A percentile compares a stretch with the other conserved stretches of the same genome.
phyloP scores from a whole-genome alignment of 139 green algal species.

The Limnomonas spitsbergensis region DNA sequence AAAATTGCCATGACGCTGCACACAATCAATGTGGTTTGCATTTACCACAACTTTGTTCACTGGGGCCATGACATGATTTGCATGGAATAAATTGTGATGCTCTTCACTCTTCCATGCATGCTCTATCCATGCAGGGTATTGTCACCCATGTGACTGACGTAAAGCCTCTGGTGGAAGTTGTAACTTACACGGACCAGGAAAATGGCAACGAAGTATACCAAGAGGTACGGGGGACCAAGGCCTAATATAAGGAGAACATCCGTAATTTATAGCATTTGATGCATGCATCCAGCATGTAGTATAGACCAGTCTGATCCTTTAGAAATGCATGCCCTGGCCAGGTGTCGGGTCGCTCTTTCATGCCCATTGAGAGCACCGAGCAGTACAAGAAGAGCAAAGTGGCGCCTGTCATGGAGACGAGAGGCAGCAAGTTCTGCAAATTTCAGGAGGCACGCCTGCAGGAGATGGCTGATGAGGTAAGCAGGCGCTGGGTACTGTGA shows the following conservation, averaged over 20 bases:
- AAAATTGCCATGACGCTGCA: too few species aligned
- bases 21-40: too few species aligned
- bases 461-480: conserved; percentile 52
- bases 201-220: conserved; percentile 93
- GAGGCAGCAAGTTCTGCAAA: conserved; percentile 89
- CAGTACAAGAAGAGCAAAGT: conserved; percentile 36
- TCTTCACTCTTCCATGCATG: too few species aligned
- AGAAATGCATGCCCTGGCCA: neutral
- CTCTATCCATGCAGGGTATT: too few species aligned
- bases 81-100: too few species aligned
- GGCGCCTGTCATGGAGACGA: conserved; percentile 61
- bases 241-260: neutral
- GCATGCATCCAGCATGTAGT: too few species aligned
- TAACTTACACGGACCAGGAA: conserved; percentile 91
- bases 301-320: too few species aligned
- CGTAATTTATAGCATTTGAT: too few species aligned
- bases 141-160: conserved; percentile 91
- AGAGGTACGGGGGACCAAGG: conserved; percentile 53
- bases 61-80: too few species aligned
- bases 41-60: too few species aligned
- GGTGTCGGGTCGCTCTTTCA: conserved; percentile 68
- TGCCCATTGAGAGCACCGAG: conserved; percentile 60
- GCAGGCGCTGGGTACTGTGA: neutral
- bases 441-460: conserved; percentile 87
- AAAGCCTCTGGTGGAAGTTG: conserved; percentile 85